Evolutionary conservation across 805 yeast genomes (phyloP).

Genomic region (Metschnikowia anglica): DNA sequence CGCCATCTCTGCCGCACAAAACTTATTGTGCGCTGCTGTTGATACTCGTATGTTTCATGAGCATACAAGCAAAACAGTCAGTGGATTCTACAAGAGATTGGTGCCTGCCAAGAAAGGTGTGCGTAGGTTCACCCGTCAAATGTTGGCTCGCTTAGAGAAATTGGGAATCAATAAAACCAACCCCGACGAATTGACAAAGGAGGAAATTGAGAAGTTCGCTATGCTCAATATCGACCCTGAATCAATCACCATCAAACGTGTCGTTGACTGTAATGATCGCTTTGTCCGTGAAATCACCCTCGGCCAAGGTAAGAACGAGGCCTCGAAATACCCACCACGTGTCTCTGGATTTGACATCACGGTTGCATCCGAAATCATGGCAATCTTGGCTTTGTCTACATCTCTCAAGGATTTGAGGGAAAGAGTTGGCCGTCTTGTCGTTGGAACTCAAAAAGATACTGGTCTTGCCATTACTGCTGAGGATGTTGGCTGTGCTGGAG

Average conservation of each 20-base stretch:
- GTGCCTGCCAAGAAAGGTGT: slow-evolving; percentile 83
- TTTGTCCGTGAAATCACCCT: slow-evolving; percentile 83
- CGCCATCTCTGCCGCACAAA: slow-evolving; percentile 92
- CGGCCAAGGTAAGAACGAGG: slow-evolving; percentile 90
- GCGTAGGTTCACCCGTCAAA: slow-evolving; percentile 74
- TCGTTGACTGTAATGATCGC: slow-evolving; percentile 92
- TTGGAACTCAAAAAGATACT: slow-evolving; percentile 65
- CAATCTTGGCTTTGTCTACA: slow-evolving; percentile 81
- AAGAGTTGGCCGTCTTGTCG: slow-evolving; percentile 85
- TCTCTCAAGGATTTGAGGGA: slow-evolving; percentile 79
- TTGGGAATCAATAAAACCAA: slow-evolving; percentile 79
- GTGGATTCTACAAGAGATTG: slow-evolving; percentile 76
- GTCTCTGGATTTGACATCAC: slow-evolving; percentile 93
- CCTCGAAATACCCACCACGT: slow-evolving; percentile 71
- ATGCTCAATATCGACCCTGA: slow-evolving; percentile 87
- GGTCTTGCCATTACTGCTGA: slow-evolving; percentile 91
- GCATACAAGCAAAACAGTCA: slow-evolving; percentile 72
- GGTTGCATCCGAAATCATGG: slow-evolving; percentile 96
- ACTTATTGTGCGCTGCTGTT: slow-evolving; percentile 91
- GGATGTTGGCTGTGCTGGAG: slow-evolving; percentile 95
- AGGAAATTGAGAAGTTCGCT: slow-evolving; percentile 72
- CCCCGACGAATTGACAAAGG: slow-evolving; percentile 76
- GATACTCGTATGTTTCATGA: slow-evolving; percentile 98
- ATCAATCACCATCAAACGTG: slow-evolving; percentile 88
- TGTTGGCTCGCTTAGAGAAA: slow-evolving; percentile 71